A percentile compares a stretch with the other conserved stretches of the same genome.
Evolutionary conservation across 257 asterid species (phyloP).

Genomic region (Eucommia ulmoides): DNA sequence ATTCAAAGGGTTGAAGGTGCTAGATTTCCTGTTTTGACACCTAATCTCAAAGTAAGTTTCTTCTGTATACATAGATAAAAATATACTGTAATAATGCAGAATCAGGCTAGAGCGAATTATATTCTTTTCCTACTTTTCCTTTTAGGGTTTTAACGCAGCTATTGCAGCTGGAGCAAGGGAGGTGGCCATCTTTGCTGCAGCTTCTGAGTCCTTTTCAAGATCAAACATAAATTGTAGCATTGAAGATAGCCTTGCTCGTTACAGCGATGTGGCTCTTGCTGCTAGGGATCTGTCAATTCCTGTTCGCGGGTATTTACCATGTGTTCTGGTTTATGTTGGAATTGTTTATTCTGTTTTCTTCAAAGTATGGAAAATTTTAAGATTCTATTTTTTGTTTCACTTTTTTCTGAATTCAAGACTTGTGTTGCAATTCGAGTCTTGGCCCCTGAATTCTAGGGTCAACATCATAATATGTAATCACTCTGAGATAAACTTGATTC

Average conservation of each 20-base stretch:
- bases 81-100: not conserved
- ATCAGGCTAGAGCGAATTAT: not conserved
- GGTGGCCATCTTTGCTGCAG: slow-evolving; percentile 92
- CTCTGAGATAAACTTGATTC: too few species aligned
- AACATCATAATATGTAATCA: too few species aligned
- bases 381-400: too few species aligned
- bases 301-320: slow-evolving; percentile 62
- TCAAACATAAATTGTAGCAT: slow-evolving; percentile 82
- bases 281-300: slow-evolving; percentile 56
- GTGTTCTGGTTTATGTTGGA: too few species aligned
- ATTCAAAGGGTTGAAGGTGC: slow-evolving; percentile 42
- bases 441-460: too few species aligned
- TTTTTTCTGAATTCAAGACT: too few species aligned
- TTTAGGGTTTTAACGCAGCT: slow-evolving; percentile 87
- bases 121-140: slow-evolving; percentile 5
- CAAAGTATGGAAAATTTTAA: too few species aligned
- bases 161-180: slow-evolving; percentile 78
- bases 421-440: too few species aligned
- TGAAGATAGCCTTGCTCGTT: slow-evolving; percentile 67
- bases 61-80: slow-evolving; percentile 2
- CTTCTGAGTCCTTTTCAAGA: slow-evolving; percentile 76
- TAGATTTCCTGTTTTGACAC: slow-evolving; percentile 78
- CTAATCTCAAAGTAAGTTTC: slow-evolving; percentile 63
- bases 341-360: too few species aligned
- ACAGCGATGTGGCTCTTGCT: slow-evolving; percentile 66